Evolutionary conservation across 768 basidiomycete species (phyloP), one percentile per base, ranked within the genome.

Genomic region (Russula foetens): DNA sequence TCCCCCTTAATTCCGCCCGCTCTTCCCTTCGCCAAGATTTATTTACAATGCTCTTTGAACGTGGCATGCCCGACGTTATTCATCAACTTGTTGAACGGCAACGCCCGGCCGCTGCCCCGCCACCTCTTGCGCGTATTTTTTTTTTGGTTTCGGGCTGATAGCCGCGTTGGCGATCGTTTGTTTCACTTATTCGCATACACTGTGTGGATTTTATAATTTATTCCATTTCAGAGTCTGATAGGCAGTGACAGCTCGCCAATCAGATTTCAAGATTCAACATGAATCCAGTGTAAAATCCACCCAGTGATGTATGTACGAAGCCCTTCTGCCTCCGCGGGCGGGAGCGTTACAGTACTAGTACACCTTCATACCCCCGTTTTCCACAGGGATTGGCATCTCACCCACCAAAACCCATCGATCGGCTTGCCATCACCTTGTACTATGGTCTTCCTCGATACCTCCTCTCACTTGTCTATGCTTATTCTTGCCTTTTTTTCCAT

Each of bases 391-490:
- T n/a, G n/a, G n/a, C n/a, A n/a, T n/a, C n/a, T n/a, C n/a, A n/a
- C 38, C 38, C 17, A 17, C 29, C 15, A 39, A 21, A 24, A 23
- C 21, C 58, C 48, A n/a, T 39, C 46, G 28, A 47, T 60, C 39
- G n/a, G 39, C 39, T 41, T 12, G 44, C 46, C 48, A 41, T 17
- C 39, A 7, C 39, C 39, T 11, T 17, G 15, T 41, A 7, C 17
- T 41, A 19, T 56, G 9, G 8, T 19, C n/a, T 5, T 8, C 23
- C 49, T 5, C 23, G 6, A 35, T 51, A 28, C 44, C 39, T 44
- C 26, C 7, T 33, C 44, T 29, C 48, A 53, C 56, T 46, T 58
- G 17, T 26, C 23, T 28, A 58, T 58, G 41, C 50, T 58, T 58
- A 53, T 58, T 57, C 55, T 21, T 12, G 4, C 14, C 26, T 38